These are phyloP conservation scores for Paramecium pentaurelia DNA, from an alignment of 73 alveolate species.

Conservation along the genomic window DNA sequence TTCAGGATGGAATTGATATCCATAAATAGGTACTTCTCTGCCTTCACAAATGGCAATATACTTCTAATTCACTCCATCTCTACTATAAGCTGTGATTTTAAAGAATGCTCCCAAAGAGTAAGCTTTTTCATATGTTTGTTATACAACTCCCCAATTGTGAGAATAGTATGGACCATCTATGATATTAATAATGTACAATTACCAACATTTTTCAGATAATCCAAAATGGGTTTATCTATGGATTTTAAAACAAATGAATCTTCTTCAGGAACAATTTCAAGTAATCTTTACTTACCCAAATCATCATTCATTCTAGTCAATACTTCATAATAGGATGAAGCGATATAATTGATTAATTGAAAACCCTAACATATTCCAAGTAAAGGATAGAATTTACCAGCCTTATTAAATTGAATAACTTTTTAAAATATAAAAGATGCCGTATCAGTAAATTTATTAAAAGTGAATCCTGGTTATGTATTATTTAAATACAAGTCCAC, in stretches of 20 bases:
- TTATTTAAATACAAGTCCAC: conserved; percentile 47
- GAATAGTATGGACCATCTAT: conserved; percentile 29
- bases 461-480: conserved; percentile 51
- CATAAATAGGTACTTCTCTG: conserved; percentile 59
- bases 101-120: conserved; percentile 11
- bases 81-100: background rate
- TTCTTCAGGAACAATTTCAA: background rate
- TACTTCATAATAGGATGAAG: conserved; percentile 12
- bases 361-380: conserved; percentile 65
- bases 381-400: conserved; percentile 62
- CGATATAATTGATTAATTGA: conserved; percentile 23
- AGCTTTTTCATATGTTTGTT: background rate
- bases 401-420: conserved; percentile 50
- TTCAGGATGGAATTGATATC: conserved; percentile 65
- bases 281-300: background rate
- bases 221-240: background rate
- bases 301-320: conserved; percentile 36
- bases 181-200: background rate
- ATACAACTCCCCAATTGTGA: conserved; percentile 46
- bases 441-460: conserved; percentile 50
- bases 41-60: conserved; percentile 59
- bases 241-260: background rate
- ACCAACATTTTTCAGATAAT: background rate
- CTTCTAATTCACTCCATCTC: conserved; percentile 5
- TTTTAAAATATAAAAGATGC: conserved; percentile 42